Evolutionary conservation across 2,329 filamentous ascomycete genomes (phyloP).

Genomic region (Thelonectria discophora): DNA sequence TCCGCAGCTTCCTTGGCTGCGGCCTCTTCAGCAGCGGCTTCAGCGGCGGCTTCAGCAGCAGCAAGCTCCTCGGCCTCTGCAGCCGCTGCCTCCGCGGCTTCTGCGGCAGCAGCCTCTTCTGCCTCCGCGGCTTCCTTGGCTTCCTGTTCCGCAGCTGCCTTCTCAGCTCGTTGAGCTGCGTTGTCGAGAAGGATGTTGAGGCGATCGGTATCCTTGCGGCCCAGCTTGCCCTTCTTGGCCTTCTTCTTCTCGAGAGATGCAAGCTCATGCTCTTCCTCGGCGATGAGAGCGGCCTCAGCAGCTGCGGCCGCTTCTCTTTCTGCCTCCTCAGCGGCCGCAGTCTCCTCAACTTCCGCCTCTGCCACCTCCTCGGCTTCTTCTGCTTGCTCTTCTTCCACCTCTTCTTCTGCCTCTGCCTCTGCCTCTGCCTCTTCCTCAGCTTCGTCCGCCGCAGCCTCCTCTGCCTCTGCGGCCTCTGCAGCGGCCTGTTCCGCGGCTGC

Average conservation of each 20-base stretch:
- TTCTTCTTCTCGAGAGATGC: constrained; percentile 31
- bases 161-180: constrained; percentile 24
- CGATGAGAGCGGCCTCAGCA: not conserved
- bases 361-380: constrained; percentile 22
- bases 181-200: constrained; percentile 30
- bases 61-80: constrained; percentile 7
- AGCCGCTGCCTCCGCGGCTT: constrained; percentile 29
- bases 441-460: constrained; percentile 42
- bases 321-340: constrained; percentile 29
- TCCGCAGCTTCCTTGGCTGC: constrained; percentile 38
- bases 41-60: constrained; percentile 39
- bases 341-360: constrained; percentile 18
- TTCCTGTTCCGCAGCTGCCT: constrained; percentile 26
- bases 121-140: constrained; percentile 40
- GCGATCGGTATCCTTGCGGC: constrained; percentile 34
- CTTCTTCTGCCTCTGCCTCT: constrained; percentile 28
- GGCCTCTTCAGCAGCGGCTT: constrained; percentile 34
- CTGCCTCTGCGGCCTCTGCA: constrained; percentile 24
- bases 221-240: constrained; percentile 32
- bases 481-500: constrained; percentile 28
- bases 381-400: constrained; percentile 31
- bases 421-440: constrained; percentile 41
- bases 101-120: constrained; percentile 34
- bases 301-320: constrained; percentile 15
- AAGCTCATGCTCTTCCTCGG: constrained; percentile 33